Conservation (phyloP, 805 yeast species). For the Metschnikowia shivogae region DNA sequence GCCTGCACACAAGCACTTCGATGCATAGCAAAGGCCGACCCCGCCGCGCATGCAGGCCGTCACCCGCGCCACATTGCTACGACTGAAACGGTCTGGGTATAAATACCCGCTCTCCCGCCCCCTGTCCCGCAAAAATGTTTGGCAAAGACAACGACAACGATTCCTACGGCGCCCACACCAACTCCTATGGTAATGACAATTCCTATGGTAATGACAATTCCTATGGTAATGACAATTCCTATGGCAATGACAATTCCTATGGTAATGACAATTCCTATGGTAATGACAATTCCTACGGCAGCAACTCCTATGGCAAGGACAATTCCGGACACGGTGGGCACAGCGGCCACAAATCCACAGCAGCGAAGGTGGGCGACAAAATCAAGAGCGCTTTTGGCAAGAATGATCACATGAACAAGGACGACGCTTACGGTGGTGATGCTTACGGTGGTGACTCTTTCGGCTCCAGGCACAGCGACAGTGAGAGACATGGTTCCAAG, state of each 20-base stretch:
- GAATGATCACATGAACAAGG: conserved; percentile 7
- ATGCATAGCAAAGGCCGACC: too few species aligned
- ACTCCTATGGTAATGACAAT: too few species aligned
- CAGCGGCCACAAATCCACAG: conserved; percentile 6
- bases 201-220: too few species aligned
- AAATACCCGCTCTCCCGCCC: too few species aligned
- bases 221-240: too few species aligned
- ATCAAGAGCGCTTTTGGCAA: conserved; percentile 13
- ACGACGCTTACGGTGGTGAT: conserved; percentile 23
- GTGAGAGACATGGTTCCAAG: conserved; percentile 1
- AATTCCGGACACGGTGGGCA: too few species aligned
- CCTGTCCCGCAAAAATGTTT: conserved; percentile 4
- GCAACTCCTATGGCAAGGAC: conserved; percentile 14
- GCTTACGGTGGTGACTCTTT: conserved; percentile 23
- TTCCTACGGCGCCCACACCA: too few species aligned
- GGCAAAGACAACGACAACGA: conserved; percentile 7
- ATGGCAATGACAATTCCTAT: conserved; percentile 4
- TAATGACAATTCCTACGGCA: conserved; percentile 22
- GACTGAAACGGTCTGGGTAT: too few species aligned
- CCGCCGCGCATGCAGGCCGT: too few species aligned
- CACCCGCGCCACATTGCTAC: too few species aligned
- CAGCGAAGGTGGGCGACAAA: conserved; percentile 10
- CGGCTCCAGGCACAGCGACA: conserved; percentile 14
- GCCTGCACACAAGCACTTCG: too few species aligned
- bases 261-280: conserved; percentile 1